A percentile compares a stretch with the other conserved stretches of the same genome.
These are phyloP conservation scores for Exophiala viscosa DNA, from an alignment of 2,329 filamentous ascomycete genomes.

Conservation along the genomic window DNA sequence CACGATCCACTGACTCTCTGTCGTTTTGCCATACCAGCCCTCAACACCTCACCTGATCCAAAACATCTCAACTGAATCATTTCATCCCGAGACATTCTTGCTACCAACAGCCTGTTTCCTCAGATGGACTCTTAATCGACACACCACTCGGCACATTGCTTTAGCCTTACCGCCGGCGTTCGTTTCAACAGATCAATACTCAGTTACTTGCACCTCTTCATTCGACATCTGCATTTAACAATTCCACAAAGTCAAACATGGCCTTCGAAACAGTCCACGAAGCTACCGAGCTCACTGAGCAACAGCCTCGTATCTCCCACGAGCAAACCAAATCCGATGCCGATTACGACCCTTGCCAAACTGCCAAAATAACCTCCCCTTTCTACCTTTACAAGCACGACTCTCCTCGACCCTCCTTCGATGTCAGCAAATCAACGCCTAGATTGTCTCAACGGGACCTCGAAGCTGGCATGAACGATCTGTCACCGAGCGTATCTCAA, in stretches of 20 bases:
- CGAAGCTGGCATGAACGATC: constrained; percentile 31
- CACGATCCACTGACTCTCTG: background rate
- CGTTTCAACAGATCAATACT: too few species aligned
- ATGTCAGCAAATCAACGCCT: constrained; percentile 23
- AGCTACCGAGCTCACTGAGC: constrained; percentile 22
- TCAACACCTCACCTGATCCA: too few species aligned
- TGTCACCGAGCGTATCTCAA: constrained; percentile 22
- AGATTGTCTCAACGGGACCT: constrained; percentile 31
- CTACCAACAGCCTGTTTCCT: too few species aligned
- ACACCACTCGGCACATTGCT: too few species aligned
- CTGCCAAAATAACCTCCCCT: constrained; percentile 41
- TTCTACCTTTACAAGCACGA: constrained; percentile 45
- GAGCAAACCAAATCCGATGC: constrained; percentile 26
- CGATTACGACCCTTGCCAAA: constrained; percentile 39
- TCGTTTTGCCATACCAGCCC: too few species aligned
- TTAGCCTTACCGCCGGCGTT: too few species aligned
- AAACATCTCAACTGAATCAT: too few species aligned
- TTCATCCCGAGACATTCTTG: too few species aligned
- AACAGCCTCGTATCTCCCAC: constrained; percentile 4
- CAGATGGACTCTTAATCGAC: too few species aligned
- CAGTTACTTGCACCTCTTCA: background rate
- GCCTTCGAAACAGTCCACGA: background rate
- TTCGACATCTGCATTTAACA: background rate
- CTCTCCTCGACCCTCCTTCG: constrained; percentile 32
- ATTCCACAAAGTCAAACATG: background rate